Evolutionary conservation across 306 rosid genomes (phyloP).

Genomic region (Potentilla sterilis): DNA sequence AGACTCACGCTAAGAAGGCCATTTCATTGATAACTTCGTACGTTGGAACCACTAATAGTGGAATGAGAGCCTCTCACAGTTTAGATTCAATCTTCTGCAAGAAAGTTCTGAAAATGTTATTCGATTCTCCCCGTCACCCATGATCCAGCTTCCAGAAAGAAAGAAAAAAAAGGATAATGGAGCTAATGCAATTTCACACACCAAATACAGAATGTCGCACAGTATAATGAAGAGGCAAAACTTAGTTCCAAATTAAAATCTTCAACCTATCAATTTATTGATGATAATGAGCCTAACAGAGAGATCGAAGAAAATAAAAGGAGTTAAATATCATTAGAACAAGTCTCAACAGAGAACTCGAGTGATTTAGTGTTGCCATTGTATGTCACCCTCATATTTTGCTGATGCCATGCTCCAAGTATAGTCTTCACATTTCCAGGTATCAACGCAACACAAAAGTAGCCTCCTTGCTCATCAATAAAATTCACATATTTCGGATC

Average conservation of each 20-base stretch:
- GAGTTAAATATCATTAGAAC: background rate
- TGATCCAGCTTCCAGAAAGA: no score
- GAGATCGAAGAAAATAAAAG: background rate
- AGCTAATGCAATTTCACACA: background rate
- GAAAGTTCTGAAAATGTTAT: no score
- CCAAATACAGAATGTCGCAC: background rate
- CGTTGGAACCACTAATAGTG: no score
- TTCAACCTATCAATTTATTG: background rate
- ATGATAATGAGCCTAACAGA: no score
- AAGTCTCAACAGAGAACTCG: background rate
- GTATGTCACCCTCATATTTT: slow-evolving; percentile 17
- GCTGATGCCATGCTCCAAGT: slow-evolving; percentile 31
- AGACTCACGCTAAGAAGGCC: no score
- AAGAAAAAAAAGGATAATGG: background rate
- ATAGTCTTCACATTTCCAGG: background rate
- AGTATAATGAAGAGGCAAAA: background rate
- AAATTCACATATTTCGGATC: background rate
- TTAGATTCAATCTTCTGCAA: no score
- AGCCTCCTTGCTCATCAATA: background rate
- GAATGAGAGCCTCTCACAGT: no score
- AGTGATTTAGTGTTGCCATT: background rate
- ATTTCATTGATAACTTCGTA: no score
- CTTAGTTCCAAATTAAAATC: background rate
- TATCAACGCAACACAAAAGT: slow-evolving; percentile 23
- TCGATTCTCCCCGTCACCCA: no score